Conservation (phyloP, 305 asterid species). For the Lippia alba region DNA sequence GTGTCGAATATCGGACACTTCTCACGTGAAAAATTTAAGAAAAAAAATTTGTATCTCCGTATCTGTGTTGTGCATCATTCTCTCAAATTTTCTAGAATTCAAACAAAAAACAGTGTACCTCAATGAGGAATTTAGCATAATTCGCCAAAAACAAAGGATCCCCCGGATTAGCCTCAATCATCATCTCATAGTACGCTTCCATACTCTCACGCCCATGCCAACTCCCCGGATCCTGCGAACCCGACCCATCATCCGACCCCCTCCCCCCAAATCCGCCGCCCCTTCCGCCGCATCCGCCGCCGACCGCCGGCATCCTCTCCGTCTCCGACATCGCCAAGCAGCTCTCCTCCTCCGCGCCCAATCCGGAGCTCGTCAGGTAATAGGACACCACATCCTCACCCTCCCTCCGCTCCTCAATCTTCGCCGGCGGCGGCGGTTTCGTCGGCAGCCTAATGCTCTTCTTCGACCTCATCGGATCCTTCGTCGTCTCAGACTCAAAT, state of each 20-base stretch:
- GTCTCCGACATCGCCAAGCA: slow-evolving; percentile 34
- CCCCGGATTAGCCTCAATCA: slow-evolving; percentile 71
- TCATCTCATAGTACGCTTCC: slow-evolving; percentile 59
- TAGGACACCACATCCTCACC: slow-evolving; percentile 34
- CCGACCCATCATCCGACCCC: slow-evolving; percentile 45
- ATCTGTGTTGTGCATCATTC: no score
- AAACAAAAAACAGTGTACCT: slow-evolving; percentile 41
- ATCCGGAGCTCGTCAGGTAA: slow-evolving; percentile 54
- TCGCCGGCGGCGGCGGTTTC: slow-evolving; percentile 44
- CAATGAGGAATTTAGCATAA: slow-evolving; percentile 77
- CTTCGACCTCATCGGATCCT: slow-evolving; percentile 49
- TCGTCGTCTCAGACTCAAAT: slow-evolving; percentile 42
- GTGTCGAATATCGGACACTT: no score
- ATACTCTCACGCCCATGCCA: slow-evolving; percentile 53
- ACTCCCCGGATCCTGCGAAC: slow-evolving; percentile 47
- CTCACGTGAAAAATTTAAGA: no score
- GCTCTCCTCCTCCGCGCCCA: slow-evolving; percentile 45
- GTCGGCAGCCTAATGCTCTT: slow-evolving; percentile 34
- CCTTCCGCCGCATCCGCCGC: slow-evolving; percentile 50
- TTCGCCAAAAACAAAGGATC: slow-evolving; percentile 65
- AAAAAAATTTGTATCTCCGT: no score
- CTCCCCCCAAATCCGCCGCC: slow-evolving; percentile 44
- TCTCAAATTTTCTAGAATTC: background rate
- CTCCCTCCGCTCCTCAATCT: slow-evolving; percentile 37
- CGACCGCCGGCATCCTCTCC: slow-evolving; percentile 31